Base-by-base conservation (phyloP, 192 early-diverging fungal genomes). In the Spizellomyces punctatus region DNA sequence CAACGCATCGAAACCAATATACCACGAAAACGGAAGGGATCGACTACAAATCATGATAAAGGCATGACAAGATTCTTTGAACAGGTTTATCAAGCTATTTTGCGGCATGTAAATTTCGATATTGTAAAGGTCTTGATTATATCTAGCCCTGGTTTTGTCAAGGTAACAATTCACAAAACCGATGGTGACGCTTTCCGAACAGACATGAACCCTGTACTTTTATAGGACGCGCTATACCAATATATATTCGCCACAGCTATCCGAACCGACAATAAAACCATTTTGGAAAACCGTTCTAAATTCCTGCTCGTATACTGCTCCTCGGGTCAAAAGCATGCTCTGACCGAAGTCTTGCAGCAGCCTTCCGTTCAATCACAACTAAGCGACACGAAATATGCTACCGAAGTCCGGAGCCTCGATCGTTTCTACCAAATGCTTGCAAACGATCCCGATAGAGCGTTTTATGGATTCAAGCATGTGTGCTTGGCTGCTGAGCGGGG, bases 61-160 rank as follows among this genome's bases (percentile, higher is more conserved):
- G 79, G 76, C 5, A 74, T 79, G 66, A 67, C 46, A 73, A 82
- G 89, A 54, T 99, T 99, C 78, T 99, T 90, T 78, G 94, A 96
- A 17, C 95, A 97, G 70, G 84, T 96, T 4, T 92, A 90, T 74
- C 89, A 95, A 74, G 91, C 89, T 0, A 92, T 99, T 61, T 76
- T 94, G 67, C 86, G 90, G 49, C 92, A 95, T 76, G 78, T 99
- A 16, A 90, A 98, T 77, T 96, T 99, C 85, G 86, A 89, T 52
- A 83, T 99, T 56, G 88, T 98, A 74, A 99, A 98, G 73, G 95
- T 92, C n/a, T 83, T 98, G 10, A 94, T 99, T 59, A 74, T 99
- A 16, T 95, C 93, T 46, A 97, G 95, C 76, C 98, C 98, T 41
- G 98, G 96, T 45, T 99, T 98, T 86, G 89, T 92, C 16, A 91